Evolutionary conservation across 2,329 filamentous ascomycete species (phyloP).

Genomic region (Botrytis deweyae): DNA sequence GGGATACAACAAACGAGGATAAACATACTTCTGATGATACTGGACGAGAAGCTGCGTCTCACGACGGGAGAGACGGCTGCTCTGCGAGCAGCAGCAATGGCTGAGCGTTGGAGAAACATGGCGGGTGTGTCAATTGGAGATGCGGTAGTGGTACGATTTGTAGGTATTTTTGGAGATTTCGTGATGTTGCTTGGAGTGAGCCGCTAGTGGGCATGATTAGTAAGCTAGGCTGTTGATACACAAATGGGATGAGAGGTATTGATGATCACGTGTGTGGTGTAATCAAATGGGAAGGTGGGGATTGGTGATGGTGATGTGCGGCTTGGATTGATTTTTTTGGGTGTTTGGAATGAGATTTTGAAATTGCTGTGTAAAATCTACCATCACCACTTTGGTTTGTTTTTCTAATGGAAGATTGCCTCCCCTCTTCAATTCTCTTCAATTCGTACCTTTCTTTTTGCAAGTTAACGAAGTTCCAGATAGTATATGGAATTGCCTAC

Average conservation of each 20-base stretch:
- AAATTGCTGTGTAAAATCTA: neutral
- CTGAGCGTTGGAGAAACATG: slow-evolving; percentile 67
- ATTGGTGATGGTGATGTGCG: neutral
- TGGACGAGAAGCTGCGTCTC: slow-evolving; percentile 60
- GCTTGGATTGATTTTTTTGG: neutral
- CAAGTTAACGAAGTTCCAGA: neutral
- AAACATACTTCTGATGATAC: slow-evolving; percentile 59
- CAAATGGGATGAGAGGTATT: neutral
- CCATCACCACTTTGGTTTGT: neutral
- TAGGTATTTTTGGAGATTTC: slow-evolving; percentile 15
- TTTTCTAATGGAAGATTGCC: neutral
- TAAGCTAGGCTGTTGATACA: neutral
- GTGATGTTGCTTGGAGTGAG: slow-evolving; percentile 16
- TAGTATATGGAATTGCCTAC: neutral
- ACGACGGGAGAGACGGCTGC: slow-evolving; percentile 53
- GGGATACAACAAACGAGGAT: slow-evolving; percentile 28
- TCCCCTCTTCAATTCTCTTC: neutral
- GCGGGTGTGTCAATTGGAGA: slow-evolving; percentile 32
- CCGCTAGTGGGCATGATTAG: slow-evolving; percentile 15
- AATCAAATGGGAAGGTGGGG: slow-evolving; percentile 1
- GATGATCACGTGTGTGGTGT: neutral
- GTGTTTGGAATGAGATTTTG: neutral
- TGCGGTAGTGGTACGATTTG: slow-evolving; percentile 24
- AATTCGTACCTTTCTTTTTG: neutral
- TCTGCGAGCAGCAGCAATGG: slow-evolving; percentile 59